These are phyloP conservation scores for Aristolochia californica DNA, from an alignment of 164 flowering plant species.

Conservation along the genomic window DNA sequence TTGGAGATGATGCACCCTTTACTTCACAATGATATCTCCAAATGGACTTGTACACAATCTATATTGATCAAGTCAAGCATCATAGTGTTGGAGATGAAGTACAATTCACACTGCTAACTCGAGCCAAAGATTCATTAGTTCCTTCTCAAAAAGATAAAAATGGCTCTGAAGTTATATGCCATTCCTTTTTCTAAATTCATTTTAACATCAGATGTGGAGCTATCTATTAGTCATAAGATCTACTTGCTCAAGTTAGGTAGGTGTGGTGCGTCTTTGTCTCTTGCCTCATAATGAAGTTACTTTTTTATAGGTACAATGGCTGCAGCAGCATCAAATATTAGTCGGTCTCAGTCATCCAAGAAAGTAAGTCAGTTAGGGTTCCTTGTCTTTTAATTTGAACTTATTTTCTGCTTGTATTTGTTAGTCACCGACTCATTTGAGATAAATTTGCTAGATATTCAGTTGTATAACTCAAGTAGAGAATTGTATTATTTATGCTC, in stretches of 20 bases:
- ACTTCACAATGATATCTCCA: conserved; percentile 73
- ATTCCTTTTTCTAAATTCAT: conserved; percentile 75
- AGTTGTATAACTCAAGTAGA: too few relatives aligned
- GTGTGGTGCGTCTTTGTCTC: not conserved
- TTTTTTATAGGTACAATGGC: not conserved
- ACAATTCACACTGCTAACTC: conserved; percentile 66
- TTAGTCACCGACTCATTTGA: not conserved
- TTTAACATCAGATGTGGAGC: conserved; percentile 66
- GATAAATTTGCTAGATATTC: not conserved
- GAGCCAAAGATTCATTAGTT: conserved; percentile 58
- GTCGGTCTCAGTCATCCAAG: not conserved
- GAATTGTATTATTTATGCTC: too few relatives aligned
- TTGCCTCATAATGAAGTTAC: not conserved
- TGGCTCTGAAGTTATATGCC: conserved; percentile 15
- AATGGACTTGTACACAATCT: conserved; percentile 76
- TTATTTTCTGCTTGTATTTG: not conserved
- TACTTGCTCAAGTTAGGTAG: not conserved
- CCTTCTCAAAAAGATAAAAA: conserved; percentile 32
- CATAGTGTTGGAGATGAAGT: conserved; percentile 50
- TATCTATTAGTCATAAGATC: too few relatives aligned
- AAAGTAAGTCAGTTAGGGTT: not conserved
- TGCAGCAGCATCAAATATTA: not conserved
- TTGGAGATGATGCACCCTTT: conserved; percentile 84
- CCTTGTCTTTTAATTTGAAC: not conserved
- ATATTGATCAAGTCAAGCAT: conserved; percentile 61